phyloP scores from a whole-genome alignment of 768 basidiomycete species.

The Tricholoma bakamatsutake region DNA sequence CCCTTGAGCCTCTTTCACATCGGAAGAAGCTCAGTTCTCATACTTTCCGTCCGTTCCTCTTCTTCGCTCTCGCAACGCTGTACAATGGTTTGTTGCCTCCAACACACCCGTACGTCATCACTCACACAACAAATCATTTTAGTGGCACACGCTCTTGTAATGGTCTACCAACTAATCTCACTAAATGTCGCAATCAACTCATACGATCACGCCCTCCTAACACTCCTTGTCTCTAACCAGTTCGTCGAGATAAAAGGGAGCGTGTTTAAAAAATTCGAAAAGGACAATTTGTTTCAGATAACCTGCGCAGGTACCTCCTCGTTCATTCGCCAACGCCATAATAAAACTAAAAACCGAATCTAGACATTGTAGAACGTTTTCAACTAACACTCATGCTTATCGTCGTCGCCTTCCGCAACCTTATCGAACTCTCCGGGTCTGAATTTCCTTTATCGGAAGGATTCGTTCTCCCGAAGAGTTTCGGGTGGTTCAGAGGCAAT shows the following conservation, averaged over 20 bases:
- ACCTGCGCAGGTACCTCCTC: constrained; percentile 79
- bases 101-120: not conserved
- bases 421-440: constrained; percentile 89
- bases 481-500: constrained; percentile 78
- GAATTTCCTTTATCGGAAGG: constrained; percentile 77
- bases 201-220: constrained; percentile 92
- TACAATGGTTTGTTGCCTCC: constrained; percentile 66
- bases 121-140: not conserved
- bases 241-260: constrained; percentile 99
- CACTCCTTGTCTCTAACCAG: constrained; percentile 93
- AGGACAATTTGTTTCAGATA: constrained; percentile 97
- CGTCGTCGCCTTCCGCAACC: constrained; percentile 88
- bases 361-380: constrained; percentile 97
- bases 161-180: constrained; percentile 92
- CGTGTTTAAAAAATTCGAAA: constrained; percentile 99
- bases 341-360: not conserved
- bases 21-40: constrained; percentile 53
- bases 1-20: constrained; percentile 68
- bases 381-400: constrained; percentile 86
- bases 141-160: constrained; percentile 91
- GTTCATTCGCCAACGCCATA: constrained; percentile 10
- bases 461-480: constrained; percentile 73
- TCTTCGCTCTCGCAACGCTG: constrained; percentile 72
- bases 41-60: constrained; percentile 75
- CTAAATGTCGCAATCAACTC: constrained; percentile 98